These are phyloP conservation scores for Quercus tomentella DNA, from an alignment of 331 rosid species.

Conservation along the genomic window DNA sequence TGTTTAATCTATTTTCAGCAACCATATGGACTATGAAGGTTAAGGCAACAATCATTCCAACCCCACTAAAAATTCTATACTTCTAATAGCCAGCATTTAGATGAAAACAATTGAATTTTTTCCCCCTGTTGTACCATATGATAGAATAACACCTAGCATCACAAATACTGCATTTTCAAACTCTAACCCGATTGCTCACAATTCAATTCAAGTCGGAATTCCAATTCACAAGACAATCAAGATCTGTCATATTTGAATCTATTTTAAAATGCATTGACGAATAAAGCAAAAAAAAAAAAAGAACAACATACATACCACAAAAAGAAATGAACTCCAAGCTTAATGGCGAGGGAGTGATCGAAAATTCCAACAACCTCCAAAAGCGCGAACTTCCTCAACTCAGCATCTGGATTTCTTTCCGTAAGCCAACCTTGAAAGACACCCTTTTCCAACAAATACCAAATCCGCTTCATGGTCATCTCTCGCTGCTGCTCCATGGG, in stretches of 20 bases:
- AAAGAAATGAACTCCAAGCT: constrained; percentile 77
- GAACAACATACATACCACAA: constrained; percentile 43
- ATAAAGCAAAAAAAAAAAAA: not conserved
- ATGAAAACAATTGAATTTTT: too few relatives aligned
- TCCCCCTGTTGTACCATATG: too few relatives aligned
- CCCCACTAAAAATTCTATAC: too few relatives aligned
- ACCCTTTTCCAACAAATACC: constrained; percentile 54
- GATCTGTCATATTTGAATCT: too few relatives aligned
- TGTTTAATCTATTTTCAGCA: too few relatives aligned
- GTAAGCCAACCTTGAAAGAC: constrained; percentile 76
- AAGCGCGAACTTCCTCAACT: constrained; percentile 57
- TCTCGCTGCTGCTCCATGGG: constrained; percentile 85
- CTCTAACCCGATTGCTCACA: too few relatives aligned
- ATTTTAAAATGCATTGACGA: not conserved
- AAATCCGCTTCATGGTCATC: constrained; percentile 71
- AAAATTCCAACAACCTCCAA: constrained; percentile 56
- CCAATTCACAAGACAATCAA: not conserved
- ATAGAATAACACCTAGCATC: too few relatives aligned
- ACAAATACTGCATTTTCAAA: too few relatives aligned
- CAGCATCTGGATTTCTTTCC: constrained; percentile 35
- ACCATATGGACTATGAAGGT: too few relatives aligned
- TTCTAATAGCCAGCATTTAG: too few relatives aligned
- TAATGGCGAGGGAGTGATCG: constrained; percentile 77
- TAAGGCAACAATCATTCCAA: too few relatives aligned
- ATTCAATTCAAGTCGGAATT: too few relatives aligned